Evolutionary conservation across 257 asterid species (phyloP).

Genomic region (Penstemon eatonii): DNA sequence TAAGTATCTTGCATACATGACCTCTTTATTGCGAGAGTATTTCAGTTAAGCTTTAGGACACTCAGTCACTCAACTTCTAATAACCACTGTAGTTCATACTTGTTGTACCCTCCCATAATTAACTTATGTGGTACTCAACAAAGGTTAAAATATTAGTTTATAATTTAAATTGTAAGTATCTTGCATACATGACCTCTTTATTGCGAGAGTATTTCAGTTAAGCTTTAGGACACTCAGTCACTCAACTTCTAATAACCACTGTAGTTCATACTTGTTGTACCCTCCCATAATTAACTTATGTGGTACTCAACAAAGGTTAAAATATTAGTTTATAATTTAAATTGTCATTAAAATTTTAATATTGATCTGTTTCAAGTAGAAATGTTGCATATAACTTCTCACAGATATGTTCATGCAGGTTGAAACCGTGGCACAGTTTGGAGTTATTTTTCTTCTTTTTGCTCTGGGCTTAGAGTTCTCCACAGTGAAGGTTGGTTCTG

Average conservation of each 20-base stretch:
- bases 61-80: background rate
- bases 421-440: conserved; percentile 88
- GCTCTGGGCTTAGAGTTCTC: conserved; percentile 91
- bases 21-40: conserved; percentile 16
- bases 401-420: conserved; percentile 48
- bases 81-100: background rate
- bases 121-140: background rate
- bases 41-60: background rate
- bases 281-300: background rate
- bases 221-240: background rate
- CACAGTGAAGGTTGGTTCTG: conserved; percentile 63
- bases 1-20: conserved; percentile 15
- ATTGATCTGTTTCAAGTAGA: conserved; percentile 1
- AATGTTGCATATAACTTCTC: conserved; percentile 26
- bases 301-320: background rate
- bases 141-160: background rate
- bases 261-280: background rate
- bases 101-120: background rate
- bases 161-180: background rate
- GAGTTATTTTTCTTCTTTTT: conserved; percentile 85
- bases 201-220: background rate
- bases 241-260: background rate
- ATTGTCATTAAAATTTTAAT: background rate
- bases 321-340: background rate
- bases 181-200: conserved; percentile 21